Percentiles rank a stretch among this genome's conserved stretches.
These are phyloP conservation scores for Kwoniella sp. DNA, from an alignment of 768 basidiomycete genomes.

Conservation along the genomic window DNA sequence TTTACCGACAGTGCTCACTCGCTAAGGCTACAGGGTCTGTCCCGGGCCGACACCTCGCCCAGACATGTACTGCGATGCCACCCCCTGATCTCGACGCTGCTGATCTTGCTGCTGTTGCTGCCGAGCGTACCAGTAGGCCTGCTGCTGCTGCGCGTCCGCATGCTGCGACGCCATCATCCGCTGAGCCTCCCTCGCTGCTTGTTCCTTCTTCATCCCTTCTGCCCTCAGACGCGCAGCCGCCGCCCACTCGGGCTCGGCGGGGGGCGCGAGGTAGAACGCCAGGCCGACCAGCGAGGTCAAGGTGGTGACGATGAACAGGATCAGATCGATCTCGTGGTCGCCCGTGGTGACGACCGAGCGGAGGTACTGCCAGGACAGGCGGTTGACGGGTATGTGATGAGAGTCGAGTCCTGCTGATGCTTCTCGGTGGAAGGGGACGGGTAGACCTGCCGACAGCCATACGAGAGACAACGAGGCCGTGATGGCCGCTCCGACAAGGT, in stretches of 20 bases:
- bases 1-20: neutral
- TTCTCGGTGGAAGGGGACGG: neutral
- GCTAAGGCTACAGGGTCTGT: too few relatives aligned
- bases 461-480: neutral
- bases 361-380: neutral
- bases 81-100: neutral
- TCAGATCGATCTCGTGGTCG: conserved; percentile 7
- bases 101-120: neutral
- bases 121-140: too few relatives aligned
- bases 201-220: neutral
- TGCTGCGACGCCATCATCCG: neutral
- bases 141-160: neutral
- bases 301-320: neutral
- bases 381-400: too few relatives aligned
- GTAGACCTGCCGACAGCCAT: neutral
- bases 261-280: neutral
- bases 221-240: neutral
- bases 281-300: neutral
- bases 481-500: conserved; percentile 12
- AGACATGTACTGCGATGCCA: neutral
- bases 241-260: conserved; percentile 7
- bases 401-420: neutral
- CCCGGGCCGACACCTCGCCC: too few relatives aligned
- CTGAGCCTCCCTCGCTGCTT: neutral
- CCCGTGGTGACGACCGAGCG: conserved; percentile 6